Conservation (phyloP, 2,329 filamentous ascomycete species). For the Neospermospora avenae region DNA sequence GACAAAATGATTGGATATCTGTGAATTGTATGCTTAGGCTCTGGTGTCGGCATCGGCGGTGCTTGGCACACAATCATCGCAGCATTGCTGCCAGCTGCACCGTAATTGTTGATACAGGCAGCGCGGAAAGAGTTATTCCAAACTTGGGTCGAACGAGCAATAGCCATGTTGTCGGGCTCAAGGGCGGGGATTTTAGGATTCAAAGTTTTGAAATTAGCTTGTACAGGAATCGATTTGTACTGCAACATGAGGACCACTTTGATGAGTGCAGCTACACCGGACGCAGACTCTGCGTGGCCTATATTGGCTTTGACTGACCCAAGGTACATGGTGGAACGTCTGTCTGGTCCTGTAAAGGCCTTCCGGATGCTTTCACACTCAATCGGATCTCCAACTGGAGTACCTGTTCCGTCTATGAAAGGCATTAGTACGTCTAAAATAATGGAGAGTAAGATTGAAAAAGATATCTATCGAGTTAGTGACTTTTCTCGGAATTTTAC, state of each 20-base stretch:
- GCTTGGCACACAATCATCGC: not conserved
- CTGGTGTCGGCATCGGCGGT: not conserved
- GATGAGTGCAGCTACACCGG: slow-evolving; percentile 42
- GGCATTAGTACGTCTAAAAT: not conserved
- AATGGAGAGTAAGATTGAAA: not conserved
- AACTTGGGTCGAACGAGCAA: not conserved
- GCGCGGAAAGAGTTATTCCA: not conserved
- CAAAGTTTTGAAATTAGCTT: slow-evolving; percentile 30
- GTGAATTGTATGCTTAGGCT: not conserved
- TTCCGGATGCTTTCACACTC: slow-evolving; percentile 14
- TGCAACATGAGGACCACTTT: slow-evolving; percentile 42
- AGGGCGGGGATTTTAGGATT: slow-evolving; percentile 32
- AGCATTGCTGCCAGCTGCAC: slow-evolving; percentile 25
- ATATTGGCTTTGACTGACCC: slow-evolving; percentile 38
- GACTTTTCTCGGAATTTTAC: not conserved
- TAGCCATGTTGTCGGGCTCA: not conserved
- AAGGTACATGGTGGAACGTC: not conserved
- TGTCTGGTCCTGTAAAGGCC: slow-evolving; percentile 8
- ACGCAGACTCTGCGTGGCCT: slow-evolving; percentile 45
- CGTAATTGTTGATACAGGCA: slow-evolving; percentile 26
- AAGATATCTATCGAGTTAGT: not conserved
- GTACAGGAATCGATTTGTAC: slow-evolving; percentile 23
- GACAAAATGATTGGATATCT: not conserved
- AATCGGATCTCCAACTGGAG: slow-evolving; percentile 22
- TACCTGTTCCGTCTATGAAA: slow-evolving; percentile 21